Conservation (phyloP, 305 asterid genomes). For the Euphrasia arctica region DNA sequence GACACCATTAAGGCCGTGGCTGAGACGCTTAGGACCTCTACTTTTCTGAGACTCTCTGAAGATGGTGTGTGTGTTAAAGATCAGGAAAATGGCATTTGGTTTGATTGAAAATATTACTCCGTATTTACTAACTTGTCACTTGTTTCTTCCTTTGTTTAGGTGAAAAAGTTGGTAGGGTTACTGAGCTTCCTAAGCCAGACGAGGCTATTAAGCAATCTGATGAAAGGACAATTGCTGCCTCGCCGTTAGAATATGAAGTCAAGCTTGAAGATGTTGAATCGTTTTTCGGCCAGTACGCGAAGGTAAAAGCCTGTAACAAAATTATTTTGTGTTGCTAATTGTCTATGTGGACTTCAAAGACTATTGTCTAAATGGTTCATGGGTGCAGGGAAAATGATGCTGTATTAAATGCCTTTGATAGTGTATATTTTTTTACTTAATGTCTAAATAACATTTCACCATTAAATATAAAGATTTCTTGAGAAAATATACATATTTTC, state of each 20-base stretch:
- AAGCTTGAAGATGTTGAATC: constrained; percentile 79
- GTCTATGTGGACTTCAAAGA: not conserved
- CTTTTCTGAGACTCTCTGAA: constrained; percentile 76
- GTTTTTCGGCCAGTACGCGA: constrained; percentile 61
- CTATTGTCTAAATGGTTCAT: not conserved
- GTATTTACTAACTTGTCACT: constrained; percentile 15
- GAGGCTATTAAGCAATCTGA: constrained; percentile 82
- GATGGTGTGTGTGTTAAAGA: constrained; percentile 57
- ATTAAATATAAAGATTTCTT: too few relatives aligned
- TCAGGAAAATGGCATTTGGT: not conserved
- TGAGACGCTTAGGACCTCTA: constrained; percentile 68
- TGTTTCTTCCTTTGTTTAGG: constrained; percentile 39
- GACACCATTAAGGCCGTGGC: constrained; percentile 73
- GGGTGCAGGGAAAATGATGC: not conserved
- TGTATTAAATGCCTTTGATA: not conserved
- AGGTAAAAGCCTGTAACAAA: constrained; percentile 42
- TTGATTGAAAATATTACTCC: not conserved
- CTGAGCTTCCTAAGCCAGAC: constrained; percentile 71
- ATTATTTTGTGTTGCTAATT: constrained; percentile 10
- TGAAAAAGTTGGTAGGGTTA: constrained; percentile 68
- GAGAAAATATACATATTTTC: not conserved
- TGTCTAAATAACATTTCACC: not conserved
- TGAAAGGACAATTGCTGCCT: constrained; percentile 82
- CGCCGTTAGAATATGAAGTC: constrained; percentile 74
- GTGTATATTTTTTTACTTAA: too few relatives aligned